These are phyloP conservation scores for Aquilaria sinensis DNA, from an alignment of 345 rosid species.

Conservation along the genomic window DNA sequence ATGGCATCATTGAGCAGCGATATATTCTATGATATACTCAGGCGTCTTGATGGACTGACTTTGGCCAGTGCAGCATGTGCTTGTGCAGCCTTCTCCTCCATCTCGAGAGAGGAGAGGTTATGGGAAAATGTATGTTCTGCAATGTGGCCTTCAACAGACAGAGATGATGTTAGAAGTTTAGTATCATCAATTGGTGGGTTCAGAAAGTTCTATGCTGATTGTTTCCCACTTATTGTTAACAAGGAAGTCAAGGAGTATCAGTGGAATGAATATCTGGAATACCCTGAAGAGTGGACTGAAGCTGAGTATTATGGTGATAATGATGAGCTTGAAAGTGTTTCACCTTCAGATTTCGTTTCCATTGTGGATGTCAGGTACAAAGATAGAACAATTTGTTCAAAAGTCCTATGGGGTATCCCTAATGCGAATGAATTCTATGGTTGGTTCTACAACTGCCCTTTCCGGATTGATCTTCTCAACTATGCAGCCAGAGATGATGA, in stretches of 20 bases:
- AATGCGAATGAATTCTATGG: conserved; percentile 55
- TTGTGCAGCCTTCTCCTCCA: conserved; percentile 57
- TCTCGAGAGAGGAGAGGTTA: conserved; percentile 62
- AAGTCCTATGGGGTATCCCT: conserved; percentile 70
- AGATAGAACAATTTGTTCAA: conserved; percentile 57
- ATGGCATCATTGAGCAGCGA: conserved; percentile 49
- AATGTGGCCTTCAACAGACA: conserved; percentile 68
- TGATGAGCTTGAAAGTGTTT: conserved; percentile 40
- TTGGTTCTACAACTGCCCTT: conserved; percentile 75
- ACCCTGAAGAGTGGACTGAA: conserved; percentile 69
- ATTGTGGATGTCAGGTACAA: conserved; percentile 59
- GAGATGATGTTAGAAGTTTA: conserved; percentile 56
- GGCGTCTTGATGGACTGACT: conserved; percentile 68
- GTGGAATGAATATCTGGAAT: conserved; percentile 43
- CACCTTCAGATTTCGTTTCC: conserved; percentile 60
- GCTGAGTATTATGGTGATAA: conserved; percentile 65
- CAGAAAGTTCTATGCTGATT: conserved; percentile 67
- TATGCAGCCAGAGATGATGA: conserved; percentile 40
- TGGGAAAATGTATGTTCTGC: conserved; percentile 77
- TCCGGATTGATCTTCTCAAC: conserved; percentile 55
- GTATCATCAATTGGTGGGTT: conserved; percentile 63
- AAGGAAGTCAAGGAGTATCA: conserved; percentile 53
- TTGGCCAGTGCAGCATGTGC: conserved; percentile 75
- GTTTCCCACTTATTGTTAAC: conserved; percentile 70
- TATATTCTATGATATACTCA: conserved; percentile 63